A percentile compares a stretch with the other conserved stretches of the same genome.
phyloP scores from a whole-genome alignment of 2,329 filamentous ascomycete species.

The Microcyclosporella mali region DNA sequence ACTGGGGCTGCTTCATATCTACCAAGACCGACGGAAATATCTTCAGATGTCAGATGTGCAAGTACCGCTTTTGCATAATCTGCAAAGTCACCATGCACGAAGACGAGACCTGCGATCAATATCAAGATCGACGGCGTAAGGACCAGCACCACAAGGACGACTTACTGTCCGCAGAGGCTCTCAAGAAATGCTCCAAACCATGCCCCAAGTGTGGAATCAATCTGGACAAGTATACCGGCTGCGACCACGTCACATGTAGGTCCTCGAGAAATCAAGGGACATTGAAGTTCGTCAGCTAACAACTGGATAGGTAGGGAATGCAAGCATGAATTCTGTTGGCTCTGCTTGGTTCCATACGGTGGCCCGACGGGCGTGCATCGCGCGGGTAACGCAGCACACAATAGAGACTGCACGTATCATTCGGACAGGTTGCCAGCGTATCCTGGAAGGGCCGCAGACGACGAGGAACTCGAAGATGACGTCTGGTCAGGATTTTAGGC shows the following conservation, averaged over 20 bases:
- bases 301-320: constrained; percentile 5
- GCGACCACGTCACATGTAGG: constrained; percentile 22
- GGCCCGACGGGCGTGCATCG: constrained; percentile 1
- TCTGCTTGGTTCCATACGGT: constrained; percentile 7
- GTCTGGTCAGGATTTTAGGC: not conserved
- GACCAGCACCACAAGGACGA: constrained; percentile 1
- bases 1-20: constrained; percentile 6
- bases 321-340: constrained; percentile 14
- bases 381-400: constrained; percentile 2
- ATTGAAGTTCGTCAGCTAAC: not conserved
- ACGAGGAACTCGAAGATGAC: not conserved
- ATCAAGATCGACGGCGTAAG: not conserved
- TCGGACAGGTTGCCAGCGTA: not conserved
- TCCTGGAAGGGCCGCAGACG: not conserved
- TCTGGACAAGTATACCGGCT: constrained; percentile 19
- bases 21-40: constrained; percentile 9
- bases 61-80: constrained; percentile 6
- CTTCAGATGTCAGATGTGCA: constrained; percentile 9
- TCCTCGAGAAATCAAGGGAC: not conserved
- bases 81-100: constrained; percentile 12
- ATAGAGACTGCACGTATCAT: not conserved
- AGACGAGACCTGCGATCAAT: constrained; percentile 5
- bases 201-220: constrained; percentile 18
- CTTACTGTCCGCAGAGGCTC: not conserved
- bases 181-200: constrained; percentile 8